phyloP scores from a whole-genome alignment of 2,329 filamentous ascomycete species.

The Sporothrix variecibatus region DNA sequence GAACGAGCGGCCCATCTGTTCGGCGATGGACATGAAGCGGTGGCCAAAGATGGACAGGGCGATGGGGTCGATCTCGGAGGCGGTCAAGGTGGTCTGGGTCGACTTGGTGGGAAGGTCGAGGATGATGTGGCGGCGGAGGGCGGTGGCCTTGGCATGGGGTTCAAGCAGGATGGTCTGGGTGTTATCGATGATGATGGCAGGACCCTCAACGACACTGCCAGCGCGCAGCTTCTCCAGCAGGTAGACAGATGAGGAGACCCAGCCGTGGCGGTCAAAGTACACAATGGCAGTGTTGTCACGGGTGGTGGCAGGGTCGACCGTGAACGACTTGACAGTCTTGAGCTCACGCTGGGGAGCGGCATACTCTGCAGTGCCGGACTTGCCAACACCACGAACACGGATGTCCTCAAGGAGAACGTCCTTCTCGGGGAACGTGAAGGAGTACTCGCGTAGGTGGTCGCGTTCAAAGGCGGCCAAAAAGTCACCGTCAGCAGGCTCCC shows the following conservation, averaged over 20 bases:
- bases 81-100: slow-evolving; percentile 30
- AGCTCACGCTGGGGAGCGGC: slow-evolving; percentile 73
- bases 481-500: slow-evolving; percentile 59
- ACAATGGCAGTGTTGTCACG: slow-evolving; percentile 56
- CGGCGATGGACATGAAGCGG: slow-evolving; percentile 28
- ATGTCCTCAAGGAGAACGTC: slow-evolving; percentile 92
- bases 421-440: slow-evolving; percentile 81
- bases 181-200: slow-evolving; percentile 81
- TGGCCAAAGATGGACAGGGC: slow-evolving; percentile 33
- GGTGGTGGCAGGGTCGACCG: slow-evolving; percentile 37
- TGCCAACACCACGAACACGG: slow-evolving; percentile 83
- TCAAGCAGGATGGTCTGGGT: slow-evolving; percentile 91
- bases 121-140: slow-evolving; percentile 77
- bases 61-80: slow-evolving; percentile 67
- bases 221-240: slow-evolving; percentile 72
- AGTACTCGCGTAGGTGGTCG: slow-evolving; percentile 89
- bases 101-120: slow-evolving; percentile 69
- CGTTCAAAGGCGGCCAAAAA: slow-evolving; percentile 82
- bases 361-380: slow-evolving; percentile 8
- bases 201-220: slow-evolving; percentile 68
- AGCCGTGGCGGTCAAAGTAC: slow-evolving; percentile 72
- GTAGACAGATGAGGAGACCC: slow-evolving; percentile 78
- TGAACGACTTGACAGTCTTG: slow-evolving; percentile 56
- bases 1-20: slow-evolving; percentile 27
- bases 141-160: slow-evolving; percentile 70